phyloP scores from a whole-genome alignment of 2,329 filamentous ascomycete genomes.

The Talaromyces sp. region DNA sequence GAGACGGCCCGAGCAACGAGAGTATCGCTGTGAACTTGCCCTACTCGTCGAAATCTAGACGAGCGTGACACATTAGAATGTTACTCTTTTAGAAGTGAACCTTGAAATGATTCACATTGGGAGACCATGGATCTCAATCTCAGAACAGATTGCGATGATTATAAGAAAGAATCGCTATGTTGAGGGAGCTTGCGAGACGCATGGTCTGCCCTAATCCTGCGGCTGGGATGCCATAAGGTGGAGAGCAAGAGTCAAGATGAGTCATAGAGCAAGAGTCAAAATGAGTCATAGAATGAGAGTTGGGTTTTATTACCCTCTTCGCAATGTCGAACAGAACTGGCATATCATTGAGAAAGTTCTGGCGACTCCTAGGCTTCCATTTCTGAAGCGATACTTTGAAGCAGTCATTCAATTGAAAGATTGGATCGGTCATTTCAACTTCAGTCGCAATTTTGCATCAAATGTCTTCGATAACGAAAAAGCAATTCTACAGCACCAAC shows the following conservation, averaged over 20 bases:
- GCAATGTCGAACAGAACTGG: background rate
- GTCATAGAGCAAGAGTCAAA: no score
- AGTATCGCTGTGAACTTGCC: no score
- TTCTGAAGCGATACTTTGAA: background rate
- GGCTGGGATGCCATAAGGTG: background rate
- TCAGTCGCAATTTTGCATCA: background rate
- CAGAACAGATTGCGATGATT: background rate
- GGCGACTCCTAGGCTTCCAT: background rate
- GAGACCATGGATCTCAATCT: background rate
- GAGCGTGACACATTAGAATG: background rate
- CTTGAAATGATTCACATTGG: no score
- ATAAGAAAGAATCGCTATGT: background rate
- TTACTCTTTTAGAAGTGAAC: no score
- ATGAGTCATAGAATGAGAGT: background rate
- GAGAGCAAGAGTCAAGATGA: no score
- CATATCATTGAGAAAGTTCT: background rate
- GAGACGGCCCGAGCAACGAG: no score
- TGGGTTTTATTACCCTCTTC: background rate
- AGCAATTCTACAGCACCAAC: conserved; percentile 31
- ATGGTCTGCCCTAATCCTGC: background rate
- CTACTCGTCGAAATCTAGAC: background rate
- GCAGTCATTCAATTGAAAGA: background rate
- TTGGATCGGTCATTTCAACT: background rate
- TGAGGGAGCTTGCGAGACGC: background rate
- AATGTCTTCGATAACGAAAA: conserved; percentile 10